Percentiles rank a stretch among this genome's conserved stretches.
Conservation (phyloP, 139 green algal species). For the Closterium sp. region DNA sequence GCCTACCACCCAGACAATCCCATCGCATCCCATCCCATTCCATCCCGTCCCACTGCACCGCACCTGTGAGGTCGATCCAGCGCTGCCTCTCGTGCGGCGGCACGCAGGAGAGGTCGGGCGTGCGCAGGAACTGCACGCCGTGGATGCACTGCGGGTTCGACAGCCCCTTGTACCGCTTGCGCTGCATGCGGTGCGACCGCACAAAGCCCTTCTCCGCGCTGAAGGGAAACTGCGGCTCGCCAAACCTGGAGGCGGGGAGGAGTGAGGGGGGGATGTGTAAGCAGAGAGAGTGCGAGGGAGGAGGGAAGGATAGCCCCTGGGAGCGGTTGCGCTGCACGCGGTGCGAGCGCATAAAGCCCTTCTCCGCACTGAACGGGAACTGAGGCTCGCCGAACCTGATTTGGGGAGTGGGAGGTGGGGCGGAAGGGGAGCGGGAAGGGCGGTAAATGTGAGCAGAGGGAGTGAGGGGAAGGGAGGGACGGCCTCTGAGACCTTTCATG, state of each 20-base stretch:
- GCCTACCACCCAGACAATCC: too few relatives aligned
- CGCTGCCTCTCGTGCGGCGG: constrained; percentile 4
- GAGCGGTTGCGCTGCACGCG: constrained; percentile 50
- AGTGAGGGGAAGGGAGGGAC: background rate
- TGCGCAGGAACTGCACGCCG: constrained; percentile 20
- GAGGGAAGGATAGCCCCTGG: constrained; percentile 23
- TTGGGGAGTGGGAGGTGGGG: background rate
- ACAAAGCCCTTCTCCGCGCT: constrained; percentile 31
- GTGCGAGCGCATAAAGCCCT: constrained; percentile 34
- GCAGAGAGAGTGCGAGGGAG: background rate
- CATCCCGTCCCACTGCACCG: too few relatives aligned
- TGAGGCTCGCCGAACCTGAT: constrained; percentile 29
- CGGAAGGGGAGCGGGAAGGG: background rate
- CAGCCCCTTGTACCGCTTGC: constrained; percentile 48
- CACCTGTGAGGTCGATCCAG: constrained; percentile 43
- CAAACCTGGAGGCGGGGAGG: background rate
- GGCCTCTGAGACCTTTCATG: background rate
- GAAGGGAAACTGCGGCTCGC: constrained; percentile 42
- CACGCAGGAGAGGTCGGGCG: constrained; percentile 23
- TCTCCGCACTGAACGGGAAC: background rate
- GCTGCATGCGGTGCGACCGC: constrained; percentile 45
- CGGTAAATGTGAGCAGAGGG: background rate
- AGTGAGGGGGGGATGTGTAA: background rate
- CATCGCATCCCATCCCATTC: too few relatives aligned
- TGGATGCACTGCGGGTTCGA: constrained; percentile 49